These are phyloP conservation scores for Durusdinium trenchii DNA, from an alignment of 73 alveolate genomes.

Conservation along the genomic window DNA sequence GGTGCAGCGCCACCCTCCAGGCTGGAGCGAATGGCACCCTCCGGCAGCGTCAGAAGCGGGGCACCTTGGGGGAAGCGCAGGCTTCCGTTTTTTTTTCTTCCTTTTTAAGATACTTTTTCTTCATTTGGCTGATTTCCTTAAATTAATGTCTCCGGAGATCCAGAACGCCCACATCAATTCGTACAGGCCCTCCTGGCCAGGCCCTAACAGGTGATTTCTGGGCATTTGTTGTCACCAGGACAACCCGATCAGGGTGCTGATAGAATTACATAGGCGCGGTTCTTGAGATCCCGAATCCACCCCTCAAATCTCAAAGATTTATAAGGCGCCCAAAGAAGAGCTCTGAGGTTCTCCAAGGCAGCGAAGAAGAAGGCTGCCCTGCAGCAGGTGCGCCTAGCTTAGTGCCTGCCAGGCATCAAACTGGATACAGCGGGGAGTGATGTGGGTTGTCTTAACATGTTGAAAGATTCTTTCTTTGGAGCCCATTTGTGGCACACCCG, in stretches of 20 bases:
- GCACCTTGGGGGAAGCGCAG: background rate
- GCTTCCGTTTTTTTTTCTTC: background rate
- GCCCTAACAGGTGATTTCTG: background rate
- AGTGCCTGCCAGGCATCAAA: too few relatives aligned
- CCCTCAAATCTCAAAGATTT: too few relatives aligned
- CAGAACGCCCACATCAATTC: background rate
- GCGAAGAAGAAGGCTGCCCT: background rate
- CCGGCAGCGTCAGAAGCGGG: slow-evolving; percentile 49
- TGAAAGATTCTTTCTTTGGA: too few relatives aligned
- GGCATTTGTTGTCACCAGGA: background rate
- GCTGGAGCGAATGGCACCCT: slow-evolving; percentile 91
- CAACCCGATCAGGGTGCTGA: too few relatives aligned
- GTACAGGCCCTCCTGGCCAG: background rate
- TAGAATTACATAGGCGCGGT: too few relatives aligned
- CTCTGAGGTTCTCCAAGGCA: background rate
- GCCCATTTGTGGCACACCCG: too few relatives aligned
- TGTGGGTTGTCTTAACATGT: too few relatives aligned
- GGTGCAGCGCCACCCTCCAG: slow-evolving; percentile 90
- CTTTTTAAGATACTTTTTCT: background rate
- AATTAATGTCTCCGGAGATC: background rate
- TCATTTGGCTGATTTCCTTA: background rate
- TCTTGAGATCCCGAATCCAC: too few relatives aligned
- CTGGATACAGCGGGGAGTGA: too few relatives aligned
- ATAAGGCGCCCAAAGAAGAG: too few relatives aligned
- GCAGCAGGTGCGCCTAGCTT: background rate